phyloP scores from a whole-genome alignment of 805 yeast species.

The Candida morakotiae region DNA sequence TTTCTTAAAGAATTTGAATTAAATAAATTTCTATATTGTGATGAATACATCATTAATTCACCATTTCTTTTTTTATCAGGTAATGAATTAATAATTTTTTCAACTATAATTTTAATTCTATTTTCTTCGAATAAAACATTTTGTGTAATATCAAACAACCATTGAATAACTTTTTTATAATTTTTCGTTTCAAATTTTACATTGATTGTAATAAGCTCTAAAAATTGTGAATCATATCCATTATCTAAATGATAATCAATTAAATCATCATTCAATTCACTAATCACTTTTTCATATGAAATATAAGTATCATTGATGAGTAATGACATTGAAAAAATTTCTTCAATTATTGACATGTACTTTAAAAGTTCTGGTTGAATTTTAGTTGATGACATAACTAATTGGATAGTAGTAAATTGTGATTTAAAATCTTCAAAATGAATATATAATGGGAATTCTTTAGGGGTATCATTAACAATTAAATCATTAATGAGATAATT shows the following conservation, averaged over 20 bases:
- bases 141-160: slow-evolving; percentile 68
- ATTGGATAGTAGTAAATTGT: slow-evolving; percentile 67
- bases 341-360: slow-evolving; percentile 59
- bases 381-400: slow-evolving; percentile 53
- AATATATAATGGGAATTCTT: slow-evolving; percentile 58
- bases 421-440: slow-evolving; percentile 80
- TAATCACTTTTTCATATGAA: slow-evolving; percentile 74
- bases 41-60: slow-evolving; percentile 58
- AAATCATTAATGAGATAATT: slow-evolving; percentile 18
- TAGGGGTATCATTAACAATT: slow-evolving; percentile 29
- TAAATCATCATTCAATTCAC: slow-evolving; percentile 69
- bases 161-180: slow-evolving; percentile 65
- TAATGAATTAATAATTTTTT: slow-evolving; percentile 54
- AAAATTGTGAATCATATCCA: slow-evolving; percentile 57
- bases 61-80: slow-evolving; percentile 66
- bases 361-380: slow-evolving; percentile 54
- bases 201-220: slow-evolving; percentile 61
- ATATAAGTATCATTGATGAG: slow-evolving; percentile 52
- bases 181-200: slow-evolving; percentile 59
- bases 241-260: slow-evolving; percentile 52
- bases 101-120: slow-evolving; percentile 63
- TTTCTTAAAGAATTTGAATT: slow-evolving; percentile 59
- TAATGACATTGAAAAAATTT: slow-evolving; percentile 72
- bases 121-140: slow-evolving; percentile 67
- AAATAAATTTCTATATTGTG: slow-evolving; percentile 51